Percentiles rank a stretch among this genome's conserved stretches.
Conservation (phyloP, 805 yeast species). For the Millerozyma miso region DNA sequence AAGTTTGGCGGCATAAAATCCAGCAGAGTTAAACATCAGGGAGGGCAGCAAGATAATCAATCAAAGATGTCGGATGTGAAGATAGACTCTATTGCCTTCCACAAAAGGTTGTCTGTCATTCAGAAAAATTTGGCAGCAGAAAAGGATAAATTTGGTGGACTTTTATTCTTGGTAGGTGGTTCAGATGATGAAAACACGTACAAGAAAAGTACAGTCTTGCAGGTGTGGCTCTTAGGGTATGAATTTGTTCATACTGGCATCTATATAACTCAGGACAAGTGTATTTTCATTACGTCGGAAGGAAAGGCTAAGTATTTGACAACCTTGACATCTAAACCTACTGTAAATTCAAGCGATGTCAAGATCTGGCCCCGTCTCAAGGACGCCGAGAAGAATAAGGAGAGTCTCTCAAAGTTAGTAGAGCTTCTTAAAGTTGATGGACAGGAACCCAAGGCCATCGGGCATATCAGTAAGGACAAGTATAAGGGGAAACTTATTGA, state of each 20-base stretch:
- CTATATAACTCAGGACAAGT: constrained; percentile 54
- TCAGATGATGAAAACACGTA: constrained; percentile 86
- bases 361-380: constrained; percentile 74
- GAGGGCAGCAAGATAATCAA: not conserved
- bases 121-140: constrained; percentile 30
- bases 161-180: constrained; percentile 73
- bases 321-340: constrained; percentile 45
- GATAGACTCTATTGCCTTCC: constrained; percentile 50
- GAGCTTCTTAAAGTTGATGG: constrained; percentile 42
- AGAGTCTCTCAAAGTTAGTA: constrained; percentile 57
- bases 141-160: constrained; percentile 19
- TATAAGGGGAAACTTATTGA: constrained; percentile 80
- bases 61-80: constrained; percentile 54
- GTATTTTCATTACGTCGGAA: constrained; percentile 69
- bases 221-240: constrained; percentile 89
- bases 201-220: constrained; percentile 80
- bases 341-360: constrained; percentile 37
- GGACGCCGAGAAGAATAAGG: constrained; percentile 71
- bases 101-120: constrained; percentile 44
- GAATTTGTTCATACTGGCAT: constrained; percentile 92
- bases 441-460: constrained; percentile 41
- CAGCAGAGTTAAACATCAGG: not conserved
- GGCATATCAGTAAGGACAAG: constrained; percentile 69
- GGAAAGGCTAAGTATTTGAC: constrained; percentile 80
- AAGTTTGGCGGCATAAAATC: not conserved